Conservation (phyloP, 257 asterid genomes). For the Coffea canephora region DNA sequence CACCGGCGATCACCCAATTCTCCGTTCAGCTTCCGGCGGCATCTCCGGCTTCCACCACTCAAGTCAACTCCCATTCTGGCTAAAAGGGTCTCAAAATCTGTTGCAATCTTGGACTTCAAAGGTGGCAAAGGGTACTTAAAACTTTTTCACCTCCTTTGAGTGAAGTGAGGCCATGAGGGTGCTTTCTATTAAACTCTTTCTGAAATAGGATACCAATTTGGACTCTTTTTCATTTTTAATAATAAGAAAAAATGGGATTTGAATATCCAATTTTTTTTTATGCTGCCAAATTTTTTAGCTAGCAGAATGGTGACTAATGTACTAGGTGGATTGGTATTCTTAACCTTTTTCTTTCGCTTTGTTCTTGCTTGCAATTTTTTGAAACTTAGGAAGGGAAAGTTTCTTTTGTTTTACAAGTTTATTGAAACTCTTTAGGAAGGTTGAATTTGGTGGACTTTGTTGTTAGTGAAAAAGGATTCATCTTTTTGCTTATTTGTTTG, state of each 20-base stretch:
- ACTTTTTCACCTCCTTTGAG: background rate
- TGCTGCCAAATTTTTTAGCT: background rate
- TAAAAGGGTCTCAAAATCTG: slow-evolving; percentile 28
- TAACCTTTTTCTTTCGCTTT: background rate
- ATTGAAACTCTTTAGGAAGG: too few species aligned
- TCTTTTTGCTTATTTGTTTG: background rate
- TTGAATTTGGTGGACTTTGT: background rate
- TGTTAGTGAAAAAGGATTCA: background rate
- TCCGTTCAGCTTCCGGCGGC: slow-evolving; percentile 33
- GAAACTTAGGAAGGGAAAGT: background rate
- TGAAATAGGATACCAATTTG: slow-evolving; percentile 2
- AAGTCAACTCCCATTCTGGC: slow-evolving; percentile 20
- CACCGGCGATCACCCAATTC: slow-evolving; percentile 23
- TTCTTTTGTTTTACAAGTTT: background rate
- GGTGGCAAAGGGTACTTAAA: slow-evolving; percentile 59
- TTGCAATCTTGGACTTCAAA: slow-evolving; percentile 43
- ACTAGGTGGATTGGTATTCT: background rate
- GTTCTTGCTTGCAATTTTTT: background rate
- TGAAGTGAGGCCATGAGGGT: background rate
- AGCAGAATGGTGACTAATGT: background rate
- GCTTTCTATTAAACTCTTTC: background rate
- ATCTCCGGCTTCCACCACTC: slow-evolving; percentile 19
- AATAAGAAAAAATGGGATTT: background rate
- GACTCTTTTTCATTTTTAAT: background rate
- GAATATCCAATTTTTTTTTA: background rate